Conservation (phyloP, 2,329 filamentous ascomycete genomes). For the Zalaria obscura region DNA sequence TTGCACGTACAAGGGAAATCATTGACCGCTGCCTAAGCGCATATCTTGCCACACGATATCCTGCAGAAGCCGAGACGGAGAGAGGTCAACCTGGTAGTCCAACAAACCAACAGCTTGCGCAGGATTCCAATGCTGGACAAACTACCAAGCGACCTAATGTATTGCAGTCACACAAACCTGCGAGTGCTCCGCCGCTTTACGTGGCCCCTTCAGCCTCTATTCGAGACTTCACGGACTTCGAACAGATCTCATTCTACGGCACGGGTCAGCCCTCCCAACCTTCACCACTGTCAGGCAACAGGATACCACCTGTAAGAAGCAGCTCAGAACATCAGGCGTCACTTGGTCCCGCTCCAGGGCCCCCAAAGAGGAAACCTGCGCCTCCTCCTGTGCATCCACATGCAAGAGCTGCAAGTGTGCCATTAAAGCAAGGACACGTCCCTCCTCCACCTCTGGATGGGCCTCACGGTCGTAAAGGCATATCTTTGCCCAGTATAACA, state of each 20-base stretch:
- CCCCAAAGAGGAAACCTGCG: not conserved
- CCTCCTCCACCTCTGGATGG: too few species aligned
- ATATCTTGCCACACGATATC: conserved; percentile 27
- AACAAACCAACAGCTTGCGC: too few species aligned
- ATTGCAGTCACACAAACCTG: too few species aligned
- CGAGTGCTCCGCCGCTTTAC: too few species aligned
- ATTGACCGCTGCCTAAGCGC: conserved; percentile 39
- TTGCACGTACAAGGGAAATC: conserved; percentile 45
- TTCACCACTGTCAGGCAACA: not conserved
- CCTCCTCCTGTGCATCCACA: not conserved
- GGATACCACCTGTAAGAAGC: not conserved
- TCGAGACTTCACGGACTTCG: conserved; percentile 12
- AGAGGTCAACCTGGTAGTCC: too few species aligned
- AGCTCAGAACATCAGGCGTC: not conserved
- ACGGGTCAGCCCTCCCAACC: not conserved
- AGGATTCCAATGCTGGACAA: too few species aligned
- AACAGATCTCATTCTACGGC: conserved; percentile 8
- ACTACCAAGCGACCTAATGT: too few species aligned
- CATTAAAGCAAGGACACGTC: not conserved
- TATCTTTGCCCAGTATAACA: not conserved
- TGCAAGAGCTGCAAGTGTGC: not conserved
- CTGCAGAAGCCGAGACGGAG: not conserved
- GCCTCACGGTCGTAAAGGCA: too few species aligned
- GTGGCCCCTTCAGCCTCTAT: conserved; percentile 8
- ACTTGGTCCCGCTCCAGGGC: not conserved